Evolutionary conservation across 2,329 filamentous ascomycete genomes (phyloP).

Genomic region (Fusarium euwallaceae): DNA sequence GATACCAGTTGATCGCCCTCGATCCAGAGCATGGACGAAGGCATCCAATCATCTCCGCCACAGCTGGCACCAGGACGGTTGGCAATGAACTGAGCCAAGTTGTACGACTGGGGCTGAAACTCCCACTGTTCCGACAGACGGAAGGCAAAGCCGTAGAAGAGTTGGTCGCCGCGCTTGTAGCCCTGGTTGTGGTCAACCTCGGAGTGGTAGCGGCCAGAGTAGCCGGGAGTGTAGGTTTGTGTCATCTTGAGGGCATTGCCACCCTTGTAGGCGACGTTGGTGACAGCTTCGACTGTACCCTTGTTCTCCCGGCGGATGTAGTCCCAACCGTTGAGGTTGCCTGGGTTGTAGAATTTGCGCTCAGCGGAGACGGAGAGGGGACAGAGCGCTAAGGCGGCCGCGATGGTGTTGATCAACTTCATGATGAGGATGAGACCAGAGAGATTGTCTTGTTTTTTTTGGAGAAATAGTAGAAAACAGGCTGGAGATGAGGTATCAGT

Average conservation of each 20-base stretch:
- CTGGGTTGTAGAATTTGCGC: constrained; percentile 57
- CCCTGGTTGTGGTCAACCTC: constrained; percentile 59
- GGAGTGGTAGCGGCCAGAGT: constrained; percentile 62
- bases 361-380: constrained; percentile 47
- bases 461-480: neutral
- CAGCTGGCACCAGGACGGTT: constrained; percentile 59
- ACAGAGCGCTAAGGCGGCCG: constrained; percentile 39
- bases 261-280: constrained; percentile 55
- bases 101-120: constrained; percentile 60
- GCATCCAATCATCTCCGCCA: constrained; percentile 61
- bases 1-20: constrained; percentile 57
- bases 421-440: neutral
- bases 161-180: constrained; percentile 59
- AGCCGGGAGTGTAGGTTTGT: constrained; percentile 57
- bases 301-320: constrained; percentile 55
- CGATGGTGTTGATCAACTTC: neutral
- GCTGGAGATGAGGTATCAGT: neutral
- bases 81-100: constrained; percentile 65
- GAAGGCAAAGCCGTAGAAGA: constrained; percentile 65
- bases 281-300: constrained; percentile 58
- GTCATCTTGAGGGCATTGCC: constrained; percentile 59
- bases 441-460: neutral
- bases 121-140: constrained; percentile 62
- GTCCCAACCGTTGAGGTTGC: constrained; percentile 58
- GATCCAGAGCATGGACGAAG: constrained; percentile 62